Evolutionary conservation across 176 grass and related monocot genomes (phyloP).

Genomic region (Aegilops bicornis): DNA sequence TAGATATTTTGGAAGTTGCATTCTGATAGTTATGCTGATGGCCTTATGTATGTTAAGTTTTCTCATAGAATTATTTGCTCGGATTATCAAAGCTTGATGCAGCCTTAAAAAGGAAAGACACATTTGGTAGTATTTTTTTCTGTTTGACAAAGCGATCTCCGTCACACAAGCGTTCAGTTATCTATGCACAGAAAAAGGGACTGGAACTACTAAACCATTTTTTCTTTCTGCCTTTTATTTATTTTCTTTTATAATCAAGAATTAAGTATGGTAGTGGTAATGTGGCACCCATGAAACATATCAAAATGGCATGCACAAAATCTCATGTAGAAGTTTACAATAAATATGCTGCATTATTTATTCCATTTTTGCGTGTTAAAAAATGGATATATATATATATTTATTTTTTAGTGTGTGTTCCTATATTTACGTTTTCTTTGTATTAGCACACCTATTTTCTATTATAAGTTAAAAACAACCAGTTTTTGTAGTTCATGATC

Average conservation of each 20-base stretch:
- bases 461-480: not conserved
- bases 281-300: not conserved
- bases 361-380: not conserved
- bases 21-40: not conserved
- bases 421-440: not conserved
- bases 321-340: not conserved
- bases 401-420: not conserved
- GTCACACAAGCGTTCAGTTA: not conserved
- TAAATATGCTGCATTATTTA: not conserved
- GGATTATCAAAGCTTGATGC: not conserved
- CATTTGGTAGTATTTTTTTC: not conserved
- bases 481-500: not conserved
- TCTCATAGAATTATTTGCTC: not conserved
- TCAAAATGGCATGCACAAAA: not conserved
- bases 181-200: not conserved
- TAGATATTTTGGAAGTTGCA: not conserved
- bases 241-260: not conserved
- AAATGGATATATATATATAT: not conserved
- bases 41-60: not conserved
- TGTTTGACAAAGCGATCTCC: not conserved
- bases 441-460: not conserved
- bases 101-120: not conserved
- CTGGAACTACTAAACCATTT: constrained; percentile 1
- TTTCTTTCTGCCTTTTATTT: not conserved
- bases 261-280: not conserved